These are phyloP conservation scores for Mortierella sp. DNA, from an alignment of 371 early-diverging fungal genomes.

Conservation along the genomic window DNA sequence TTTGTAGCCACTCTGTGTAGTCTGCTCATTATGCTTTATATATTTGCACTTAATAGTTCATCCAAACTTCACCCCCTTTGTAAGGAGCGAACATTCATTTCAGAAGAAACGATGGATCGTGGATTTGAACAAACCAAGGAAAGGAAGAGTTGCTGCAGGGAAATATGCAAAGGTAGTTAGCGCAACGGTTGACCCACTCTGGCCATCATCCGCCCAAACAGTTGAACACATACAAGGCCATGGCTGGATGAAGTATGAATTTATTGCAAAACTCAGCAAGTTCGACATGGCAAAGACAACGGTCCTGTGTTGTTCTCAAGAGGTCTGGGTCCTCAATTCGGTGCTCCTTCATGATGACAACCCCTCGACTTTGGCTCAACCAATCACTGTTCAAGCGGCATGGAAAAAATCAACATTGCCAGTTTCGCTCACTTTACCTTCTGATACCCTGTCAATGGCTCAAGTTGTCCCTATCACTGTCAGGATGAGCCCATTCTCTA, in stretches of 20 bases:
- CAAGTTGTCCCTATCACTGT: slow-evolving; percentile 16
- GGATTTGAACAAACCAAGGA: background rate
- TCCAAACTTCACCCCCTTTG: background rate
- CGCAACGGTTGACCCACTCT: slow-evolving; percentile 6
- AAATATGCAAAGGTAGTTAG: background rate
- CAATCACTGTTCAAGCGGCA: background rate
- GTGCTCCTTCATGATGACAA: background rate
- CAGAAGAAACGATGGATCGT: slow-evolving; percentile 4
- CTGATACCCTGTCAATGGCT: background rate
- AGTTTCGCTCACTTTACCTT: slow-evolving; percentile 16
- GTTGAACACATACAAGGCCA: background rate
- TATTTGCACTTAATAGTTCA: background rate
- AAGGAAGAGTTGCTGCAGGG: slow-evolving; percentile 8
- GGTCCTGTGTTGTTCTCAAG: background rate
- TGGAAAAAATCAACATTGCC: slow-evolving; percentile 11
- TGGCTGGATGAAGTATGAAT: slow-evolving; percentile 14
- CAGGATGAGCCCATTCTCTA: background rate
- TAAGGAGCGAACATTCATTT: background rate
- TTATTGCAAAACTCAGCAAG: slow-evolving; percentile 10
- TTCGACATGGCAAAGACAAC: background rate
- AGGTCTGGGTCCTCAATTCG: slow-evolving; percentile 29
- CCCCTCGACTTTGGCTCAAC: background rate
- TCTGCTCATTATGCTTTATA: background rate
- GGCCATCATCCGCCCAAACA: slow-evolving; percentile 8
- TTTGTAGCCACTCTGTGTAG: background rate